Percentiles rank a stretch among this genome's conserved stretches.
These are phyloP conservation scores for Heliophila coronopifolia DNA, from an alignment of 441 rosid genomes.

Conservation along the genomic window DNA sequence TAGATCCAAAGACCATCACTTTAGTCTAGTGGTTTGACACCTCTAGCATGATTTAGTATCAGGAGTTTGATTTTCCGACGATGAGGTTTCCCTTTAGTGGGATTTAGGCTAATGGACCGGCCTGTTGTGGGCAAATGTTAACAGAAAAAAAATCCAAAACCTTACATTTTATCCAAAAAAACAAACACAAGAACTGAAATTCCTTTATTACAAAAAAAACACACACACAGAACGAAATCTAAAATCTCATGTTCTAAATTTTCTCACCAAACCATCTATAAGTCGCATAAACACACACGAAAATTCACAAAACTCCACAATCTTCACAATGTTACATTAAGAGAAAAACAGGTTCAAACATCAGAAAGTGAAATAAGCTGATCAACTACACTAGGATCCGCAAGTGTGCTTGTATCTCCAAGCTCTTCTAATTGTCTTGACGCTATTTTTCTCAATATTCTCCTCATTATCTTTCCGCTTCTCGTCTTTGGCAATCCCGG, in stretches of 20 bases:
- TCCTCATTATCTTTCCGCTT: constrained; percentile 94
- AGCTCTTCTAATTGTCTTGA: constrained; percentile 76
- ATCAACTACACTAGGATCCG: constrained; percentile 74
- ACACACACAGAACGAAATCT: too few species aligned
- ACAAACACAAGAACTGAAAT: neutral
- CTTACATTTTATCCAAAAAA: neutral
- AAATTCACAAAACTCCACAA: constrained; percentile 12
- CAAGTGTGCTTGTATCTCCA: constrained; percentile 91
- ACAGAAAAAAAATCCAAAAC: too few species aligned
- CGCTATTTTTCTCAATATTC: constrained; percentile 90
- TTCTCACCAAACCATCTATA: neutral
- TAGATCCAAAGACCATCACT: too few species aligned
- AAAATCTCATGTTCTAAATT: too few species aligned
- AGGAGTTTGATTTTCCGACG: too few species aligned
- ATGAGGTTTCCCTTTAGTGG: too few species aligned
- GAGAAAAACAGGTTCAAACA: too few species aligned
- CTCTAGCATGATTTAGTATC: too few species aligned
- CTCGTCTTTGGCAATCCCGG: constrained; percentile 89
- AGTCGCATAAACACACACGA: neutral
- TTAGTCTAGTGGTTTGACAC: too few species aligned
- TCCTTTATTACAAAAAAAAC: neutral
- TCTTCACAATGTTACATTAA: too few species aligned
- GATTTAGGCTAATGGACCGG: too few species aligned
- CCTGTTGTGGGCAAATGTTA: too few species aligned
- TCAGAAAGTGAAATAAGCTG: constrained; percentile 69